Conservation (phyloP, 176 grass and related monocot species). For the Themeda triandra region DNA sequence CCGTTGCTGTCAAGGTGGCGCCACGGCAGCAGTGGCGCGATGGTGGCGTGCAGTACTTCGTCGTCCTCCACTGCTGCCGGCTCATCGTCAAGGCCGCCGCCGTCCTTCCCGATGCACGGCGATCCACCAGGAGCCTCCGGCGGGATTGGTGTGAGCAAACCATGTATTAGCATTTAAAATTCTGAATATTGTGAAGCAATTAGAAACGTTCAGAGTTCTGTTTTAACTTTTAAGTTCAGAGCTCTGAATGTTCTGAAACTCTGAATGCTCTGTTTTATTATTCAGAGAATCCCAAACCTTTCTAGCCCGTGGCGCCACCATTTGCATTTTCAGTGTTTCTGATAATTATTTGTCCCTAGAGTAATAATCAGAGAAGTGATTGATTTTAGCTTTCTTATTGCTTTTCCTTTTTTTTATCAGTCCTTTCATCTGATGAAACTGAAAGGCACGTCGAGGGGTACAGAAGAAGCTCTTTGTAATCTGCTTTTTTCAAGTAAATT, state of each 20-base stretch:
- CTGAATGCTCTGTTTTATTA: background rate
- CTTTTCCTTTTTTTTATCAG: background rate
- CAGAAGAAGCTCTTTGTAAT: background rate
- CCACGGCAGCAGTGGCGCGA: too few species aligned
- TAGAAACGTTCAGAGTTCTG: background rate
- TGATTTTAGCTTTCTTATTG: background rate
- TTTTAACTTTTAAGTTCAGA: background rate
- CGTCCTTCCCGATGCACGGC: too few species aligned
- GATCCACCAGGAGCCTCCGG: too few species aligned
- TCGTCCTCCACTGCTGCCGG: too few species aligned
- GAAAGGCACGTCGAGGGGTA: background rate
- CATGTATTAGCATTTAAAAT: too few species aligned
- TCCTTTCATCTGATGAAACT: background rate
- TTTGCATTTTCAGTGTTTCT: background rate
- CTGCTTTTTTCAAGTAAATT: background rate
- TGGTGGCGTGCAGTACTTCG: too few species aligned
- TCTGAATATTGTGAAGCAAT: background rate
- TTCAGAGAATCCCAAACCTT: background rate
- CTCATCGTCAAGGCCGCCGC: too few species aligned
- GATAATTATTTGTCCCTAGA: background rate
- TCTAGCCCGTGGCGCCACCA: background rate
- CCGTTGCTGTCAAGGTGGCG: too few species aligned
- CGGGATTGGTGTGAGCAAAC: too few species aligned
- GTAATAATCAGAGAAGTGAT: background rate
- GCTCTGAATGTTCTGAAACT: too few species aligned